phyloP scores from a whole-genome alignment of 2,329 filamentous ascomycete species.

The Geosmithia flava region DNA sequence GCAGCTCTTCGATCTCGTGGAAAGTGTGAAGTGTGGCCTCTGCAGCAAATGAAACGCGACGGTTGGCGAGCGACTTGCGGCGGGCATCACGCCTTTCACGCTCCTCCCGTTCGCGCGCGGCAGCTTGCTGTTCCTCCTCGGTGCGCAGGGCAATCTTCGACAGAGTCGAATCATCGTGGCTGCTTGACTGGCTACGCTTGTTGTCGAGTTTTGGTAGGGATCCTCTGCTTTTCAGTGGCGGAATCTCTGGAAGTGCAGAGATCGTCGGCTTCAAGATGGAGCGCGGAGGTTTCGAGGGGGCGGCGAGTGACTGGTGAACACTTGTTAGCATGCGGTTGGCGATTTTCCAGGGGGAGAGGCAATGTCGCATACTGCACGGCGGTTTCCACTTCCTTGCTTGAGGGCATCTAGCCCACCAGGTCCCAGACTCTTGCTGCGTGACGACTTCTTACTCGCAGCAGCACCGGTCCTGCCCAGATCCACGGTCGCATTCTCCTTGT shows the following conservation, averaged over 20 bases:
- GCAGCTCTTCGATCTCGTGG: conserved; percentile 81
- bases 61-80: conserved; percentile 83
- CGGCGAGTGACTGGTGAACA: conserved; percentile 39
- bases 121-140: conserved; percentile 59
- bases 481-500: conserved; percentile 70
- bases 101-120: conserved; percentile 57
- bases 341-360: background rate
- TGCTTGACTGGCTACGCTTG: background rate
- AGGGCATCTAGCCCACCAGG: conserved; percentile 80
- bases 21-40: conserved; percentile 96
- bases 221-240: conserved; percentile 40
- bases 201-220: background rate
- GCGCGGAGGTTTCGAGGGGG: conserved; percentile 36
- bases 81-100: conserved; percentile 73
- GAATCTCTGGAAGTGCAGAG: conserved; percentile 52
- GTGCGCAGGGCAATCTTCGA: conserved; percentile 54
- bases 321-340: conserved; percentile 5
- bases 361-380: conserved; percentile 53
- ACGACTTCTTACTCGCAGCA: conserved; percentile 48
- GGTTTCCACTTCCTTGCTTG: conserved; percentile 62
- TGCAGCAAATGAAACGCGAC: conserved; percentile 91
- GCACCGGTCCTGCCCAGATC: conserved; percentile 37
- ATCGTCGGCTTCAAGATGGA: conserved; percentile 78
- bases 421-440: conserved; percentile 90
- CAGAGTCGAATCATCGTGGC: conserved; percentile 12